These are phyloP conservation scores for Penicillium sp. DNA, from an alignment of 2,329 filamentous ascomycete species.

Conservation along the genomic window DNA sequence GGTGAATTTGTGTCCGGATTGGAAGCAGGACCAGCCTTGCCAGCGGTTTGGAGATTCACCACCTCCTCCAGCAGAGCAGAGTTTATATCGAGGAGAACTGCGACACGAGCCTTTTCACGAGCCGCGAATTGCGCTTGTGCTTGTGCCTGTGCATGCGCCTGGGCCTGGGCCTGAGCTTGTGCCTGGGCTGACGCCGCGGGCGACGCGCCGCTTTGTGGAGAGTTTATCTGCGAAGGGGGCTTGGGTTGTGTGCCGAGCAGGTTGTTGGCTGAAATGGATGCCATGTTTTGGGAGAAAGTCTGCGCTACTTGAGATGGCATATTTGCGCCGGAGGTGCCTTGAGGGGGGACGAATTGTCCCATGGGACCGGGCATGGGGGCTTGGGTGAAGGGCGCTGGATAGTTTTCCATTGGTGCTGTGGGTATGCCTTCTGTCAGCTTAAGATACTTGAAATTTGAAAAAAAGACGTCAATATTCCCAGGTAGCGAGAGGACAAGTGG, in stretches of 20 bases:
- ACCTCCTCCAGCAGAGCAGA: slow-evolving; percentile 50
- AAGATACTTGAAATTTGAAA: slow-evolving; percentile 9
- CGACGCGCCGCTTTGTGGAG: slow-evolving; percentile 11
- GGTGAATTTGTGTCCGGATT: slow-evolving; percentile 39
- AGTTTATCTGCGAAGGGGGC: slow-evolving; percentile 19
- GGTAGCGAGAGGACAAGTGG: slow-evolving; percentile 3
- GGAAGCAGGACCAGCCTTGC: slow-evolving; percentile 43
- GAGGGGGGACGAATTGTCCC: slow-evolving; percentile 29
- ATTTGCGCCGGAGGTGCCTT: slow-evolving; percentile 30
- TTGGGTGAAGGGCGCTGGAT: slow-evolving; percentile 37
- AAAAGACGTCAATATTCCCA: neutral
- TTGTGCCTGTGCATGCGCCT: slow-evolving; percentile 36
- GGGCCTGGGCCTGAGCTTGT: slow-evolving; percentile 29
- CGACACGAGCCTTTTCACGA: slow-evolving; percentile 49
- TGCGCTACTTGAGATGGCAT: slow-evolving; percentile 34
- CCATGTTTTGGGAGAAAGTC: slow-evolving; percentile 38
- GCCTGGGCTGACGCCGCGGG: slow-evolving; percentile 15
- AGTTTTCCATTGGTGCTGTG: slow-evolving; percentile 39
- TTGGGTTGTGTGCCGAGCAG: slow-evolving; percentile 33
- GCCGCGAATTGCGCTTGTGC: slow-evolving; percentile 30
- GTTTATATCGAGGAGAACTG: slow-evolving; percentile 50
- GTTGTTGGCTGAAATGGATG: slow-evolving; percentile 36
- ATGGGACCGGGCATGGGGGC: slow-evolving; percentile 33
- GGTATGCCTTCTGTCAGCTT: slow-evolving; percentile 20
- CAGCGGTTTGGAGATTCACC: slow-evolving; percentile 47